Base-by-base conservation (phyloP, 2,329 filamentous ascomycete species). In the Cercospora beticola region DNA sequence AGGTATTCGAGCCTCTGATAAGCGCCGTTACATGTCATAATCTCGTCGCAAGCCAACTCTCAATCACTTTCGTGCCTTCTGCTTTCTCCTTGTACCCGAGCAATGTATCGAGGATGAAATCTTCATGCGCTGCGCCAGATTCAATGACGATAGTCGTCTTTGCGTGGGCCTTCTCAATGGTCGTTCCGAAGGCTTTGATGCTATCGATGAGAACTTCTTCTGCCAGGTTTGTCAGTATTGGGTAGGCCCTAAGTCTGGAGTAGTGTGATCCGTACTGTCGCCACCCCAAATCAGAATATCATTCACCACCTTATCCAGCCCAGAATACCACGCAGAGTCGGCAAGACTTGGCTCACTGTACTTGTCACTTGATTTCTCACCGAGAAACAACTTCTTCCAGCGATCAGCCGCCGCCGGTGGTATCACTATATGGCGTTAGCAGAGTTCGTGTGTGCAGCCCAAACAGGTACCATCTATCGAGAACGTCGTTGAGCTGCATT, bases 281-380 rank as follows among this genome's bases (percentile, higher is more conserved):
- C 88, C 88, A 1, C 80, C 85, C 70, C 84, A 83, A 5, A 89
- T 80, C 26, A 88, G 73, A 1, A 88, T 79, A 52, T 83, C 80
- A 21, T 59, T 59, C 3, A 86, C 77, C 2, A 79, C 69, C 36
- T 76, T 81, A 0, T 82, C 79, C 12, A 86, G 78, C 2, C 79
- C 81, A 9, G 80, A 74, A 82, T 85, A 89, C 87, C 87, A 90
- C 1, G 81, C 79, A 3, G 79, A 65, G 1, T 82, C 79, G 1
- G 86, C 87, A 7, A 74, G 73, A 8, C 79, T 78, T 0, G 87
- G 79, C 74, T 89, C 84, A 31, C 81, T 87, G 73, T 89, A 90
- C 54, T 82, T 78, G 70, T 87, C 85, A 4, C 72, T 70, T 26
- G 67, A 57, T 46, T 65, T 67, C 21, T 40, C 18, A 30, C 75